Evolutionary conservation across 2,329 filamentous ascomycete genomes (phyloP), one percentile per base, ranked within the genome.

Genomic region (Ascochyta viciae-villosae): DNA sequence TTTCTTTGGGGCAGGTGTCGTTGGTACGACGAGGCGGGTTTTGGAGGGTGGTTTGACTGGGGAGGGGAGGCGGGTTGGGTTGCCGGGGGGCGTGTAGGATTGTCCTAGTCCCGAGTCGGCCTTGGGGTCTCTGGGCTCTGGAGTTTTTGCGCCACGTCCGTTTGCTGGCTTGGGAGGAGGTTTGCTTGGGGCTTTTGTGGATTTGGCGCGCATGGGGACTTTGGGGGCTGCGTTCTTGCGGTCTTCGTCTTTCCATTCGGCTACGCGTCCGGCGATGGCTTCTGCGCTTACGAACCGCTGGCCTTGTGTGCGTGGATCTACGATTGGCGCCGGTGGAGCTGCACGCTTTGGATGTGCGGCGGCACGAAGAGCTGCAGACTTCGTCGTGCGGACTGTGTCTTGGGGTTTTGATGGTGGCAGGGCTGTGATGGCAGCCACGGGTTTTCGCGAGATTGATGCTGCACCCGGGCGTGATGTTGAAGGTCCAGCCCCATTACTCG

Each of bases 201-300:
- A 34, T 12, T 48, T 43, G 4, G 24, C 24, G 0, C 45, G 41
- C 19, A 35, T 15, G 19, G 37, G 24, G 15, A 7, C 26, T 9
- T 34, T 42, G 4, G 37, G n/a, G 1, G 31, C n/a, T 6, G 54
- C 19, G 7, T 42, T 57, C 29, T 56, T 43, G 9, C 44, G 23
- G 13, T 57, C 50, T 16, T 58, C 57, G 13, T 22, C 52, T 15
- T 66, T 57, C 64, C 64, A 67, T 39, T 47, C n/a, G 1, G 54
- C 51, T 6, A 68, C 42, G 13, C 58, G 59, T 3, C 42, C 50
- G 6, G 60, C 61, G 13, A 67, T 65, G 1, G 58, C 61, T 19
- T 52, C 41, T 1, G 62, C 63, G 34, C 60, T 60, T 1, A 50
- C 62, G 12, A 64, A 48, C 22, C 51, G 52, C 22, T 59, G 47